phyloP scores from a whole-genome alignment of 2,329 filamentous ascomycete species.

The Microdochium paspali region DNA sequence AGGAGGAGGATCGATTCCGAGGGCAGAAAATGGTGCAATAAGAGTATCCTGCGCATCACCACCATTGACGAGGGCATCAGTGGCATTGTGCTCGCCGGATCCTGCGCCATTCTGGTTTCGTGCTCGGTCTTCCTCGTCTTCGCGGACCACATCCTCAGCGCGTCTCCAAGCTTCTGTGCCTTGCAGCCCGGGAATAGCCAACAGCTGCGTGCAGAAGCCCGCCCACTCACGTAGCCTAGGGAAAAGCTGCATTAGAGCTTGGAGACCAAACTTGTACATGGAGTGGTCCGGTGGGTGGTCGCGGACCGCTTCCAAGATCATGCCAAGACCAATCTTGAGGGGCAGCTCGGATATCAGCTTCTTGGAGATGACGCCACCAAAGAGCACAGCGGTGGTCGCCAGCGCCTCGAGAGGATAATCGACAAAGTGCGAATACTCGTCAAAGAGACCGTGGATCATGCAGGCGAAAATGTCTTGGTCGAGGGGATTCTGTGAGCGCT shows the following conservation, averaged over 20 bases:
- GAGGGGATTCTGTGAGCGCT: conserved; percentile 70
- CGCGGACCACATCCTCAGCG: conserved; percentile 69
- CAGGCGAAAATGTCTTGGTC: conserved; percentile 96
- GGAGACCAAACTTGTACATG: conserved; percentile 98
- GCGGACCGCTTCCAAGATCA: conserved; percentile 94
- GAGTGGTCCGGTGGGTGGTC: conserved; percentile 74
- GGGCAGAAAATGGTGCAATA: conserved; percentile 64
- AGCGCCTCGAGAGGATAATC: conserved; percentile 95
- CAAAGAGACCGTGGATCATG: conserved; percentile 96
- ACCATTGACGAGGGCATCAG: conserved; percentile 58
- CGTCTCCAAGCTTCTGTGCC: conserved; percentile 78
- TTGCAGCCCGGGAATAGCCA: conserved; percentile 73
- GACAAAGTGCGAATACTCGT: conserved; percentile 91
- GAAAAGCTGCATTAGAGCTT: conserved; percentile 84
- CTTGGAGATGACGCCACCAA: conserved; percentile 92
- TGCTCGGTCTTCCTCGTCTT: conserved; percentile 52
- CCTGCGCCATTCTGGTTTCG: conserved; percentile 44
- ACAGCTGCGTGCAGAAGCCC: conserved; percentile 79
- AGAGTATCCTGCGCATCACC: conserved; percentile 58
- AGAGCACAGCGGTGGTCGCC: conserved; percentile 90
- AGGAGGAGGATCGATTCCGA: conserved; percentile 65
- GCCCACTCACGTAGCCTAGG: conserved; percentile 85
- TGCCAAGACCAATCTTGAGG: conserved; percentile 85
- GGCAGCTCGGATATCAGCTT: conserved; percentile 84
- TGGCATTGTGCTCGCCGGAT: conserved; percentile 22